phyloP scores from a whole-genome alignment of 2,329 filamentous ascomycete genomes.

The Alternaria panax region DNA sequence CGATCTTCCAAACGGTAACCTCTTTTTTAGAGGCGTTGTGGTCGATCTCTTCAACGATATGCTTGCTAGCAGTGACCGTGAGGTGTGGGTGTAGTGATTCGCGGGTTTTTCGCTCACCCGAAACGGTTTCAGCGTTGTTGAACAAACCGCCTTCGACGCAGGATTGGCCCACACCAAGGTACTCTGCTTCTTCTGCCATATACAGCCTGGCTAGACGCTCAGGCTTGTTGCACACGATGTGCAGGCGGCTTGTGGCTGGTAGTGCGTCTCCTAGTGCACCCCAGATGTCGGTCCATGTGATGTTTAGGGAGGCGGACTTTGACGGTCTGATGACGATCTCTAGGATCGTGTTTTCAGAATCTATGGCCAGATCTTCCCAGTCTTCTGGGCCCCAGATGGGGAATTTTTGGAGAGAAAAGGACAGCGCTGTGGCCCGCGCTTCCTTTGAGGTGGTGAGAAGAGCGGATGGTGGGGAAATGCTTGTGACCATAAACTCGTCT shows the following conservation, averaged over 20 bases:
- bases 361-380: constrained; percentile 16
- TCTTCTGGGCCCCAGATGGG: constrained; percentile 14
- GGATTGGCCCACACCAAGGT: constrained; percentile 17
- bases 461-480: constrained; percentile 12
- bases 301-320: constrained; percentile 10
- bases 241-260: constrained; percentile 9
- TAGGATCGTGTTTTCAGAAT: constrained; percentile 13
- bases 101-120: constrained; percentile 15
- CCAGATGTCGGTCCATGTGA: constrained; percentile 24
- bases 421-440: constrained; percentile 11
- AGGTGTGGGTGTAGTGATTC: constrained; percentile 14
- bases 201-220: constrained; percentile 20
- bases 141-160: constrained; percentile 21
- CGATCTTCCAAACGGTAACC: constrained; percentile 6
- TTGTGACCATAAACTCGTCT: constrained; percentile 13
- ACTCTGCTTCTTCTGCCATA: constrained; percentile 22
- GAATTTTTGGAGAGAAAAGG: constrained; percentile 6
- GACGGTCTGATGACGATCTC: constrained; percentile 17
- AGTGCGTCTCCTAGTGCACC: constrained; percentile 19
- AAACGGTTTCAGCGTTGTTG: constrained; percentile 13
- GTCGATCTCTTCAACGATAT: constrained; percentile 2
- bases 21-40: not conserved
- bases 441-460: constrained; percentile 16
- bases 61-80: constrained; percentile 8
- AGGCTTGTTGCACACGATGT: constrained; percentile 17